These are phyloP conservation scores for Alternaria angustiovoidea DNA, from an alignment of 2,329 filamentous ascomycete genomes.

Conservation along the genomic window DNA sequence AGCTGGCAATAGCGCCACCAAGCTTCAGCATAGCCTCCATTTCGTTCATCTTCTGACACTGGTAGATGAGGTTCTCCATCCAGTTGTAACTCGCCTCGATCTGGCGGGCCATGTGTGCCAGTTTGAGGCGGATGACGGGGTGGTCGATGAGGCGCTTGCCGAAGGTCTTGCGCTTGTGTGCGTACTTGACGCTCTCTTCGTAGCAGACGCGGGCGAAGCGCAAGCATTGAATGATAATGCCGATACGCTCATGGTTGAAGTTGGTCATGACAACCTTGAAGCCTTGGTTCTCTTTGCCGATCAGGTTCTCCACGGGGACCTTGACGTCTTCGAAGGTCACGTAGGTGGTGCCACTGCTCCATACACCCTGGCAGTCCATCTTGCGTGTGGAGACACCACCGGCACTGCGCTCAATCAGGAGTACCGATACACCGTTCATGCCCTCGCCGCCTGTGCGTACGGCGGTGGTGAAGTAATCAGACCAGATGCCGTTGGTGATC, in stretches of 20 bases:
- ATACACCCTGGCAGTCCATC: conserved; percentile 94
- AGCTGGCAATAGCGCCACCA: conserved; percentile 88
- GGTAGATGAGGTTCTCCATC: conserved; percentile 94
- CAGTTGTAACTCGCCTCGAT: conserved; percentile 97
- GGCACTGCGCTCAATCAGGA: conserved; percentile 86
- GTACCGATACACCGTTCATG: conserved; percentile 90
- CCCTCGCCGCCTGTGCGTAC: conserved; percentile 73
- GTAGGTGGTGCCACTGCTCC: conserved; percentile 94
- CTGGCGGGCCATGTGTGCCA: conserved; percentile 97
- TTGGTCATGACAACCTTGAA: conserved; percentile 99
- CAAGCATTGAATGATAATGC: conserved; percentile 96
- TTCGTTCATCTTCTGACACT: conserved; percentile 91
- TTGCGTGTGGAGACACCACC: conserved; percentile 90
- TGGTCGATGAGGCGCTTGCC: conserved; percentile 97
- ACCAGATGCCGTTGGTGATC: conserved; percentile 98
- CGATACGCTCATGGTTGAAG: conserved; percentile 99
- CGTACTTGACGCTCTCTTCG: conserved; percentile 96
- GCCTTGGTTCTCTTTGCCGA: conserved; percentile 97
- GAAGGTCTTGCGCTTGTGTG: conserved; percentile 95
- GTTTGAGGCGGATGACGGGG: conserved; percentile 95
- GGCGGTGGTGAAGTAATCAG: conserved; percentile 90
- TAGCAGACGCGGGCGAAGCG: conserved; percentile 97
- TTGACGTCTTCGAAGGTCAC: conserved; percentile 99
- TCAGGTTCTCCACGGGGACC: conserved; percentile 97
- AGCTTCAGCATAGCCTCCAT: conserved; percentile 96